Evolutionary conservation across 768 basidiomycete species (phyloP).

Genomic region (Dendrothele bispora): DNA sequence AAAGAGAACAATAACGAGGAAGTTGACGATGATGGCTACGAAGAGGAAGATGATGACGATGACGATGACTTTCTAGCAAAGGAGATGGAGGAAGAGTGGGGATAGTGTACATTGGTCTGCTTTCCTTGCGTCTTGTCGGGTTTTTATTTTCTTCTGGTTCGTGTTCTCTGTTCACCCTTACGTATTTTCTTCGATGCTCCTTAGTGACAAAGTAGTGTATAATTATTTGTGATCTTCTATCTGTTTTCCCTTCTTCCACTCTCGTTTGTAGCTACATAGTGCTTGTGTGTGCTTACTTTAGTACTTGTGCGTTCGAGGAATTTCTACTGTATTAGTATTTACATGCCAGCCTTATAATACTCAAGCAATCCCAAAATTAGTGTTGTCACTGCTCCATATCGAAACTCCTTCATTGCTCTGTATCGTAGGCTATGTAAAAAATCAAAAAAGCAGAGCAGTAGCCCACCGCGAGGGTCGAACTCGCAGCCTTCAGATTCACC

Average conservation of each 20-base stretch:
- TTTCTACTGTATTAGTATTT: not conserved
- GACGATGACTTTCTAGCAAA: constrained; percentile 83
- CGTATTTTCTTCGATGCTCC: constrained; percentile 4
- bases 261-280: constrained; percentile 1
- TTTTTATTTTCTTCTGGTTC: constrained; percentile 9
- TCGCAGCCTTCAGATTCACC: constrained; percentile 84
- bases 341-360: too few relatives aligned
- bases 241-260: not conserved
- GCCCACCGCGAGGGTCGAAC: constrained; percentile 86
- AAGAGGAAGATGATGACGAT: constrained; percentile 50
- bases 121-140: constrained; percentile 1
- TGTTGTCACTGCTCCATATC: too few relatives aligned
- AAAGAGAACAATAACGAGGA: constrained; percentile 38
- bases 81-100: constrained; percentile 76
- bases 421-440: too few relatives aligned
- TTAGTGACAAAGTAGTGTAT: not conserved
- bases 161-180: constrained; percentile 1
- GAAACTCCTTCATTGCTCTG: too few relatives aligned
- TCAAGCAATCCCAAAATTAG: too few relatives aligned
- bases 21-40: constrained; percentile 48
- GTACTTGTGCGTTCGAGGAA: not conserved
- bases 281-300: not conserved
- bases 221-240: not conserved
- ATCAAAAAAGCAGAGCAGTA: too few relatives aligned
- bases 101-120: constrained; percentile 39